Percentiles rank a stretch among this genome's conserved stretches.
These are phyloP conservation scores for Colletotrichum sp. DNA, from an alignment of 2,329 filamentous ascomycete genomes.

Conservation along the genomic window DNA sequence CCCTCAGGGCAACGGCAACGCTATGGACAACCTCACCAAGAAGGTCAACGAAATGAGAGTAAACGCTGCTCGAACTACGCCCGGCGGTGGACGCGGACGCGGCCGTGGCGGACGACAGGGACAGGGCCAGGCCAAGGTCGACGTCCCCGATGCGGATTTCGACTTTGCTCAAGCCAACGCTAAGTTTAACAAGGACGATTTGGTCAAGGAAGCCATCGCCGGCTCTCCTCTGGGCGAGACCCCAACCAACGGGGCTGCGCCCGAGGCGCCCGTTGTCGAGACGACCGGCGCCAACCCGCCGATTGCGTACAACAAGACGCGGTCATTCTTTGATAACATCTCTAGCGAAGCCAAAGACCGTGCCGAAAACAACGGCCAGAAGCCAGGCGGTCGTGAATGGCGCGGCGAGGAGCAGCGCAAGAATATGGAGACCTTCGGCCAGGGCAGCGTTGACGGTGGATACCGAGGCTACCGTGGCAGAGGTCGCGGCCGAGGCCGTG, in stretches of 20 bases:
- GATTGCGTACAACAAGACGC: conserved; percentile 80
- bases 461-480: conserved; percentile 79
- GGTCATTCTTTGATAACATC: conserved; percentile 98
- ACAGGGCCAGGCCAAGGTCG: conserved; percentile 65
- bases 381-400: conserved; percentile 84
- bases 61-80: conserved; percentile 51
- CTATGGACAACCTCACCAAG: conserved; percentile 73
- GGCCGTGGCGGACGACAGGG: conserved; percentile 48
- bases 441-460: conserved; percentile 88
- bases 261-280: conserved; percentile 37
- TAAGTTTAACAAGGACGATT: conserved; percentile 52
- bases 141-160: conserved; percentile 89
- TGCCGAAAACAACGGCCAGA: conserved; percentile 70
- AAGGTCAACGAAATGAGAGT: conserved; percentile 80
- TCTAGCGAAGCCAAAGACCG: conserved; percentile 92
- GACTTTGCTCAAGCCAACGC: conserved; percentile 74
- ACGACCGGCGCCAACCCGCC: conserved; percentile 28
- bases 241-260: conserved; percentile 37
- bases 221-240: conserved; percentile 69
- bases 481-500: conserved; percentile 73
- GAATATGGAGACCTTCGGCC: conserved; percentile 97
- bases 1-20: conserved; percentile 39
- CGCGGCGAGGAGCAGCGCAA: conserved; percentile 90
- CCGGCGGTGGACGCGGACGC: conserved; percentile 48
- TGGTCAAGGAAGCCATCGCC: conserved; percentile 87